Evolutionary conservation across 441 rosid genomes (phyloP), one percentile per base, ranked within the genome.

Genomic region (Pelargonium citronellum): DNA sequence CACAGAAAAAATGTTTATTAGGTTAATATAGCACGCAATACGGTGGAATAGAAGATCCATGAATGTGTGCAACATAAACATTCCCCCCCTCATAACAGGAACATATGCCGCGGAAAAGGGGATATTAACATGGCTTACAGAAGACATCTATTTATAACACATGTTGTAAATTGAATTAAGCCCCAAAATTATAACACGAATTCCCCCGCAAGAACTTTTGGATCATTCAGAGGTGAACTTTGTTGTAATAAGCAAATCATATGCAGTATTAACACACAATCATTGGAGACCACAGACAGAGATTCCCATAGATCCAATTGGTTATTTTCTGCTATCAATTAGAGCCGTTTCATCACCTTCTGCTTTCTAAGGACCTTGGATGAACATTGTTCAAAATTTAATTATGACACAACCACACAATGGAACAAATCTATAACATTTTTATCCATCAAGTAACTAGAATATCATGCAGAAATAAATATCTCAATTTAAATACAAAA

Each of bases 171-270:
- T 60, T 12, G 64, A 24, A 37, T 10, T 60, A 43, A 43, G 47
- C 47, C 47, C 12, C 24, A n/a, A 9, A 60, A 22, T 20, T 22
- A 22, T 60, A 19, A 58, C 27, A 58, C 7, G 64, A 58, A 22
- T 7, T 30, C 34, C 20, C 64, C 3, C 12, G 20, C 3, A 57
- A 17, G 64, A 58, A 58, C 64, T 58, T 58, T 20, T 58, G 64
- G 62, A 57, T 8, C 62, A 17, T 57, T 57, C 62, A 16, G 60
- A 53, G 60, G 6, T 34, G 39, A 60, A 11, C 34, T 60, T 60
- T 60, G 37, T 20, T 60, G 64, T 60, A 22, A 19, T 53, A 19
- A 22, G 64, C 64, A 60, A 60, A 22, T 60, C 37, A 22, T 22
- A 60, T 22, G 64, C 12, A 27, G 11, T 22, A 60, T 3, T 57